These are phyloP conservation scores for Camptophora hylomeconis DNA, from an alignment of 2,329 filamentous ascomycete genomes.

Conservation along the genomic window DNA sequence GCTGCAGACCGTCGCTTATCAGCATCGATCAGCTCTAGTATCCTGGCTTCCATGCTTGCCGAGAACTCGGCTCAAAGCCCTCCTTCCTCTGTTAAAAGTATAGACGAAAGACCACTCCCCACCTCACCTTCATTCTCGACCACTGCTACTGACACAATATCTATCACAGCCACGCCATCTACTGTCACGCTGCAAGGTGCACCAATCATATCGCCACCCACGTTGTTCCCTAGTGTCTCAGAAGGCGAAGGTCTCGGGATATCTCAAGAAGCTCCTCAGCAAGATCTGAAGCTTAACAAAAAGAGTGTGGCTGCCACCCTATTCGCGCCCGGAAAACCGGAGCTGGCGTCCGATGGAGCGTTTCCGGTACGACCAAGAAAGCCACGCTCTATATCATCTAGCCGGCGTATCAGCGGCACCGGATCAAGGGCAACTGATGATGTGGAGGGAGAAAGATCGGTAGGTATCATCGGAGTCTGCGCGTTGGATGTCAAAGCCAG, in stretches of 20 bases:
- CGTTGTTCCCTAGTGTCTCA: constrained; percentile 8
- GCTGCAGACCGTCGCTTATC: constrained; percentile 14
- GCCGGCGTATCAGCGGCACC: constrained; percentile 15
- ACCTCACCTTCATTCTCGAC: constrained; percentile 12
- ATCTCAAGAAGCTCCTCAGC: too few relatives aligned
- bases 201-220: constrained; percentile 15
- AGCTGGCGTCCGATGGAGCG: too few relatives aligned
- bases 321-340: too few relatives aligned
- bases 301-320: too few relatives aligned
- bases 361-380: constrained; percentile 8
- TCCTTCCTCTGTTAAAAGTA: constrained; percentile 20
- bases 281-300: too few relatives aligned
- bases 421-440: constrained; percentile 13
- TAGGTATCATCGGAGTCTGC: constrained; percentile 76
- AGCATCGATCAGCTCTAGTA: constrained; percentile 8
- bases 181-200: constrained; percentile 10
- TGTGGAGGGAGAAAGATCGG: constrained; percentile 15
- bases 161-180: constrained; percentile 16
- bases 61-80: constrained; percentile 12
- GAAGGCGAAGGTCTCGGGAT: too few relatives aligned
- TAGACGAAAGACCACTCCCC: constrained; percentile 23
- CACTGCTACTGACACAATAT: constrained; percentile 14
- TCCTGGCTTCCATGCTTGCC: constrained; percentile 2
- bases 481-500: constrained; percentile 90
- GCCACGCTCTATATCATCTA: constrained; percentile 15